Evolutionary conservation across 2,329 filamentous ascomycete genomes (phyloP), one percentile per base, ranked within the genome.

Genomic region (Xylaria sp.): DNA sequence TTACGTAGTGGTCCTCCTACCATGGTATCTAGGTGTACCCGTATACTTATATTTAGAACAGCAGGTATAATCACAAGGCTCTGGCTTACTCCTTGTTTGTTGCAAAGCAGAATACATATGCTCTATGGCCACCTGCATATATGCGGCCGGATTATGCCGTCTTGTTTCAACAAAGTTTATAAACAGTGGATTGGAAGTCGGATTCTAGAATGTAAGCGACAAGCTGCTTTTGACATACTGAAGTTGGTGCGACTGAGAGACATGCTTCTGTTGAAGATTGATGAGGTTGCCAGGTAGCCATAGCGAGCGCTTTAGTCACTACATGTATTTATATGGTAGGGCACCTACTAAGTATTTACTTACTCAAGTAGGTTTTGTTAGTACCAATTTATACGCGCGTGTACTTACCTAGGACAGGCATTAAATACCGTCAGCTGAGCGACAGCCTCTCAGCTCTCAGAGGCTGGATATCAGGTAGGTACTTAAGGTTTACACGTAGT

Each of bases 21-120:
- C 23, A 13, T 3, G 9, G 46, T 25, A 48, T n/a, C 44, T 46
- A 54, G 2, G 18, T 20, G n/a, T 54, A 20, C 46, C n/a, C 8
- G n/a, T 48, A 18, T 28, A 60, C 48, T 66, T 66, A 66, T 61
- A 66, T 48, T 66, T 66, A 66, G 64, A 66, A 65, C 55, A 58
- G 37, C 10, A 44, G n/a, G 10, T 10, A 23, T 41, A 44, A 4
- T 56, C 31, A 56, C 31, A 23, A 56, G 8, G 12, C 9, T 23
- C 55, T 28, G 37, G 37, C 37, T 44, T 44, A 44, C 34, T 41
- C n/a, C 54, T 56, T 13, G 23, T 15, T 18, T 56, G 34, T 23
- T 23, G 15, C 23, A 56, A 6, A n/a, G 28, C 10, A 23, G 9
- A 41, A 13, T 50, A 20, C 44, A 3, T 59, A 31, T 31, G 41